Conservation (phyloP, 164 flowering plant species). For the Magnolia sinica region DNA sequence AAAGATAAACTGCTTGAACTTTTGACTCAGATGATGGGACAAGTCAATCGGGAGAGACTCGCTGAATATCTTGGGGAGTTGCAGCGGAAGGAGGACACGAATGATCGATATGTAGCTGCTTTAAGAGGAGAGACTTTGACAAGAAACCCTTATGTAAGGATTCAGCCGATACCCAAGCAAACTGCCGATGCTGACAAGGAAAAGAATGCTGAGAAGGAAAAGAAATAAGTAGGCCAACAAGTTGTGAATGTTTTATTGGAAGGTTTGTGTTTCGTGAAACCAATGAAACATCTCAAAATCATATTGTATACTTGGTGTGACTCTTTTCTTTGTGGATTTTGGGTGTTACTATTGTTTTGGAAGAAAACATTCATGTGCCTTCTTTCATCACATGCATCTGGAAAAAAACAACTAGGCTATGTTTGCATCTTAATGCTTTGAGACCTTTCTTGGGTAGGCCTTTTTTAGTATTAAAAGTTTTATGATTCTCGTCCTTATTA, state of each 20-base stretch:
- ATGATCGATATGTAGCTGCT: constrained; percentile 92
- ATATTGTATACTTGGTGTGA: not conserved
- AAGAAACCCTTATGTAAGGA: constrained; percentile 79
- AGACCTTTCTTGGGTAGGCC: too few species aligned
- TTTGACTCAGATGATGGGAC: constrained; percentile 72
- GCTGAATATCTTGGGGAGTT: constrained; percentile 87
- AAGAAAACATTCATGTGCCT: too few species aligned
- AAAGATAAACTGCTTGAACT: not conserved
- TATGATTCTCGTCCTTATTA: too few species aligned
- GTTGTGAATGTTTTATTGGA: not conserved
- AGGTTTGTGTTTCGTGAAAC: not conserved
- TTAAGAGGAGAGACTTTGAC: constrained; percentile 86
- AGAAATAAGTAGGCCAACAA: not conserved
- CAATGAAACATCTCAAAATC: not conserved
- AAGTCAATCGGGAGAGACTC: constrained; percentile 75
- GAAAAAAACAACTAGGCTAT: too few species aligned
- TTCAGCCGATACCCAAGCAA: constrained; percentile 68
- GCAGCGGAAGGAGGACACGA: constrained; percentile 82
- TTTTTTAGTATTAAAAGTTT: too few species aligned
- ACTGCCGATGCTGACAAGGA: constrained; percentile 9
- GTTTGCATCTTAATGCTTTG: too few species aligned
- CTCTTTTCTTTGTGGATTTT: not conserved
- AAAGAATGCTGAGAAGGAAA: not conserved
- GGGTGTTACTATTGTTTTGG: not conserved
- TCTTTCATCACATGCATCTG: too few species aligned